These are phyloP conservation scores for Nidularia pulvinata DNA, from an alignment of 768 basidiomycete genomes.

Conservation along the genomic window DNA sequence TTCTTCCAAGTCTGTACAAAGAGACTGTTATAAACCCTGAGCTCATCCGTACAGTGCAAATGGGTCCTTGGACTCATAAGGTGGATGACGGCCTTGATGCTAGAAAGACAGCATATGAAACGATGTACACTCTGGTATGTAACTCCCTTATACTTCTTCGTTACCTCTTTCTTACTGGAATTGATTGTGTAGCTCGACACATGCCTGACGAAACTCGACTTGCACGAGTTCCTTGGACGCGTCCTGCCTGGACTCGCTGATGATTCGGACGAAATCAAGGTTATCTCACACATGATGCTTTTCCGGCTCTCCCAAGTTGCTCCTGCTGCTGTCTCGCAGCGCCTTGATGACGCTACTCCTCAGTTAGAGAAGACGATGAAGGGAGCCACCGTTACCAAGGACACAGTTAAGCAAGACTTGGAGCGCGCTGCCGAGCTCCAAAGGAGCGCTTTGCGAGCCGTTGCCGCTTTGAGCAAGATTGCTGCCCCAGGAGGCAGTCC, in stretches of 20 bases:
- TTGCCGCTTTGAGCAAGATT: conserved; percentile 85
- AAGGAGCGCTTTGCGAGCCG: conserved; percentile 84
- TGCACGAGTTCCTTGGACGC: conserved; percentile 80
- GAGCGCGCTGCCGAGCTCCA: conserved; percentile 91
- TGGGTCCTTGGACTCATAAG: conserved; percentile 97
- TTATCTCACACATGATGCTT: conserved; percentile 94
- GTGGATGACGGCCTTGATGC: conserved; percentile 97
- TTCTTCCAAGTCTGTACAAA: conserved; percentile 83
- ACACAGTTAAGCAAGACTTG: conserved; percentile 93
- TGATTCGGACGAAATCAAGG: conserved; percentile 96
- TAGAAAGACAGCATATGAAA: conserved; percentile 97
- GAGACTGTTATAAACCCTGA: conserved; percentile 82
- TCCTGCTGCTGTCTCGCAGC: conserved; percentile 78
- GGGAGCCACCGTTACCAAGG: conserved; percentile 86
- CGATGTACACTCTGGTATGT: conserved; percentile 91
- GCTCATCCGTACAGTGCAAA: conserved; percentile 88
- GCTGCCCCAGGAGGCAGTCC: conserved; percentile 55
- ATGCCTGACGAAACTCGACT: conserved; percentile 84
- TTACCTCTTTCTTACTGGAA: background rate
- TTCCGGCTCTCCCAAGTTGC: conserved; percentile 89
- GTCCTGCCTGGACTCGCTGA: conserved; percentile 86
- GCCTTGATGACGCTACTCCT: conserved; percentile 83
- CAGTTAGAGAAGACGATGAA: conserved; percentile 89
- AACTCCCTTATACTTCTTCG: background rate
- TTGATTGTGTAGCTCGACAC: conserved; percentile 71